Evolutionary conservation across 164 flowering plant species (phyloP).

Genomic region (Saururus chinensis): DNA sequence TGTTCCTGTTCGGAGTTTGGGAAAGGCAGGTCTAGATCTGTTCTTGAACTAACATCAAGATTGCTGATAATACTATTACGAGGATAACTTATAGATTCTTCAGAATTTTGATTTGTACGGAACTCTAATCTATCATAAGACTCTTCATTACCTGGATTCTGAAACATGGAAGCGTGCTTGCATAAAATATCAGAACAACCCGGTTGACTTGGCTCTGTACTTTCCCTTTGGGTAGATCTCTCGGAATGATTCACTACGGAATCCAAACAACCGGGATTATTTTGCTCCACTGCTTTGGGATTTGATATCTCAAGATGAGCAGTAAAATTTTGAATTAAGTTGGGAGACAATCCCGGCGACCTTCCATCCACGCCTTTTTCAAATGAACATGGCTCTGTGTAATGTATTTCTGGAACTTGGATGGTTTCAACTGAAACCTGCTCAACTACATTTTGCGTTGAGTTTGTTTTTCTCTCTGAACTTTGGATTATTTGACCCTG

Average conservation of each 20-base stretch:
- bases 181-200: constrained; percentile 16
- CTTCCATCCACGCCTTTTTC: constrained; percentile 40
- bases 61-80: constrained; percentile 14
- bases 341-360: constrained; percentile 51
- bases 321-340: constrained; percentile 43
- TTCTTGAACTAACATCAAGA: constrained; percentile 22
- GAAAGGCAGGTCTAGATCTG: constrained; percentile 13
- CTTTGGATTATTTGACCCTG: background rate
- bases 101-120: constrained; percentile 22
- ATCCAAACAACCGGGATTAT: background rate
- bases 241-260: constrained; percentile 15
- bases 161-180: constrained; percentile 19
- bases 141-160: constrained; percentile 15
- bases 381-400: constrained; percentile 17
- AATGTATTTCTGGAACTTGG: constrained; percentile 19
- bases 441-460: constrained; percentile 13
- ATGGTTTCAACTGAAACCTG: constrained; percentile 11
- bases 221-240: constrained; percentile 15
- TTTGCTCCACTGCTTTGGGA: constrained; percentile 14
- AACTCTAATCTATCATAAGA: constrained; percentile 12
- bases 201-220: constrained; percentile 18
- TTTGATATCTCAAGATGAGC: constrained; percentile 35
- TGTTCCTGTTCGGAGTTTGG: constrained; percentile 21
- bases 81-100: constrained; percentile 15
- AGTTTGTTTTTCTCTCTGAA: background rate